phyloP scores from a whole-genome alignment of 2,329 filamentous ascomycete species.

The Lachnellula suecica region DNA sequence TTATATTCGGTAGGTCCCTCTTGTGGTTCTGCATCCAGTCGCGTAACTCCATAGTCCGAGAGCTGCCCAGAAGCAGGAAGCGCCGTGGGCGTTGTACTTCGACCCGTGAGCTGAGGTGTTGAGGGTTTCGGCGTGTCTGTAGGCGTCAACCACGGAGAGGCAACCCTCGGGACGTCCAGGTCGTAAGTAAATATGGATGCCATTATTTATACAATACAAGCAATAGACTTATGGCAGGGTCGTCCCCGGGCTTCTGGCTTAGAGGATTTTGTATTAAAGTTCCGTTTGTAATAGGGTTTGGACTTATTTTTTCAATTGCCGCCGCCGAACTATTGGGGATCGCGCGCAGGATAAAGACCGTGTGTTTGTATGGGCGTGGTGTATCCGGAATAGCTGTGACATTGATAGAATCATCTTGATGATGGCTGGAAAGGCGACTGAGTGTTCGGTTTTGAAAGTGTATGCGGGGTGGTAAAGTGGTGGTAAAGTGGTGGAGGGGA shows the following conservation, averaged over 20 bases:
- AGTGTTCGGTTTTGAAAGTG: neutral
- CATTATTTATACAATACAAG: conserved; percentile 48
- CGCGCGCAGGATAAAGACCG: conserved; percentile 39
- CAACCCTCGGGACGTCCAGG: conserved; percentile 80
- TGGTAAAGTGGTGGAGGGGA: neutral
- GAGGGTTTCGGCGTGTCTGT: conserved; percentile 34
- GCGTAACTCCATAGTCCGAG: conserved; percentile 66
- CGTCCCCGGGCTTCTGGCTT: neutral
- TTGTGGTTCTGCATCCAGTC: conserved; percentile 86
- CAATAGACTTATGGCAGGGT: neutral
- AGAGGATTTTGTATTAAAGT: neutral
- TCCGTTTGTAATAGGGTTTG: neutral
- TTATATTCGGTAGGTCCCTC: conserved; percentile 97
- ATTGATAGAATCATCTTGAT: conserved; percentile 51
- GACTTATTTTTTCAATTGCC: conserved; percentile 7
- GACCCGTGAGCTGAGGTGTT: conserved; percentile 23
- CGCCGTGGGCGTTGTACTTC: conserved; percentile 19
- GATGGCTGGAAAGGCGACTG: too few species aligned
- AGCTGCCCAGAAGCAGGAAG: conserved; percentile 42
- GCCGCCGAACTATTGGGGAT: conserved; percentile 16
- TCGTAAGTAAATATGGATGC: conserved; percentile 97
- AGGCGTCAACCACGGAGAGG: conserved; percentile 82
- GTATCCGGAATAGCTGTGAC: conserved; percentile 36
- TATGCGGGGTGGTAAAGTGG: neutral
- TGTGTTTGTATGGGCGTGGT: conserved; percentile 49